Evolutionary conservation across 768 basidiomycete species (phyloP).

Genomic region (Stropharia rugosoannulata): DNA sequence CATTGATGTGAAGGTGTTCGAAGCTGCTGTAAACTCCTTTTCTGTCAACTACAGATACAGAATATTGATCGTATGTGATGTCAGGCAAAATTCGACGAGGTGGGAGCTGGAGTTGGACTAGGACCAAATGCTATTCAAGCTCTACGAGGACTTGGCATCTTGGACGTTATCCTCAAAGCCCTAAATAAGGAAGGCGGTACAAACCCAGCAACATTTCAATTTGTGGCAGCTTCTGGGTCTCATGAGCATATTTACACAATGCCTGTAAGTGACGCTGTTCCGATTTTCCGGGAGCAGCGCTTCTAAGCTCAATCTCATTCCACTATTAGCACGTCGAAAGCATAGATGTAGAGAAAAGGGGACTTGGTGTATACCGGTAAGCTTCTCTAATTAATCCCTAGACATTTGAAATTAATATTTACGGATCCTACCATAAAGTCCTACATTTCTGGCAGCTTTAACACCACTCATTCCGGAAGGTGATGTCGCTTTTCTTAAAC

Average conservation of each 20-base stretch:
- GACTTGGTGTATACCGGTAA: conserved; percentile 47
- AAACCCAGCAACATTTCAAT: conserved; percentile 32
- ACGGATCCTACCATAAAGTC: conserved; percentile 27
- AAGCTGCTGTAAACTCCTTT: conserved; percentile 41
- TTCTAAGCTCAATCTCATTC: not conserved
- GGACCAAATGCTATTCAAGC: conserved; percentile 52
- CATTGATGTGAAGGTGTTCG: conserved; percentile 48
- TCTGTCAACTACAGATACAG: not conserved
- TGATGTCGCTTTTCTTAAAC: conserved; percentile 48
- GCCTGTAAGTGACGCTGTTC: conserved; percentile 23
- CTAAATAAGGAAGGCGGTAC: conserved; percentile 29
- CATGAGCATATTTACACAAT: conserved; percentile 44
- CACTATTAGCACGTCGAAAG: conserved; percentile 2
- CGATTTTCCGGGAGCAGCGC: no score
- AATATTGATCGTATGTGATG: not conserved
- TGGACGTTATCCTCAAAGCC: conserved; percentile 37
- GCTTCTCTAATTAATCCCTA: not conserved
- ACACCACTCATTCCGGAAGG: conserved; percentile 40
- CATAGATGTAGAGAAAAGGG: conserved; percentile 28
- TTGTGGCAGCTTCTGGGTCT: conserved; percentile 41
- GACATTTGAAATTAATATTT: no score
- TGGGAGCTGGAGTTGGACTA: conserved; percentile 60
- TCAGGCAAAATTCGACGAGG: conserved; percentile 47
- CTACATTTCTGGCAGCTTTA: conserved; percentile 49
- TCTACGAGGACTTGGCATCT: conserved; percentile 40